These are phyloP conservation scores for Kwoniella sp. DNA, from an alignment of 768 basidiomycete species.

Conservation along the genomic window DNA sequence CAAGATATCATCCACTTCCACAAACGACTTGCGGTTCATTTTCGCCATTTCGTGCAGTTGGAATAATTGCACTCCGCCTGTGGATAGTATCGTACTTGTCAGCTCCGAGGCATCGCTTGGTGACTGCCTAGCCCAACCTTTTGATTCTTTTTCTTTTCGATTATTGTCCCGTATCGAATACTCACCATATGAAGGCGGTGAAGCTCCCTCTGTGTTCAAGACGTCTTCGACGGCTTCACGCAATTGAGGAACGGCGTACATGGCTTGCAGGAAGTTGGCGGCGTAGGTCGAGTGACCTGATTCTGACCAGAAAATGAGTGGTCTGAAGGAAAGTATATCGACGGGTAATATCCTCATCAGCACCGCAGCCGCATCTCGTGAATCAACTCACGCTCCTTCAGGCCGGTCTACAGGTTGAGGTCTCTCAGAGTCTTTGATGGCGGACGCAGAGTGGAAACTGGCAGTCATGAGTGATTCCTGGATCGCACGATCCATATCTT, in stretches of 20 bases:
- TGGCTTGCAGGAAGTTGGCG: constrained; percentile 39
- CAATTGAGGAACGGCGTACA: constrained; percentile 44
- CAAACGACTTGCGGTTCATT: constrained; percentile 12
- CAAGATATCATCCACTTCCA: constrained; percentile 36
- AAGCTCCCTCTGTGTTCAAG: neutral
- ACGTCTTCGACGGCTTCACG: constrained; percentile 23
- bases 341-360: too few species aligned
- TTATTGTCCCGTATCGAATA: neutral
- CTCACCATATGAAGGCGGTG: constrained; percentile 8
- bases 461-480: constrained; percentile 53
- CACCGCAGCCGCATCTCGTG: too few species aligned
- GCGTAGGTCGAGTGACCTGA: constrained; percentile 37
- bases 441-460: constrained; percentile 46
- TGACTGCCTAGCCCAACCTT: too few species aligned
- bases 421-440: constrained; percentile 25
- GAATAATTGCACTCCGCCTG: neutral
- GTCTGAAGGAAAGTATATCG: constrained; percentile 14
- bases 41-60: neutral
- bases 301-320: constrained; percentile 37
- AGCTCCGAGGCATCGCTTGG: too few species aligned
- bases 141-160: too few species aligned
- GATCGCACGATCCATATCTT: constrained; percentile 47
- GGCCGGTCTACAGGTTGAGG: constrained; percentile 20
- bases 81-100: neutral
- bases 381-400: constrained; percentile 48